Base-by-base conservation (phyloP, 2,329 filamentous ascomycete species). In the Endoconidiophora laricicola region DNA sequence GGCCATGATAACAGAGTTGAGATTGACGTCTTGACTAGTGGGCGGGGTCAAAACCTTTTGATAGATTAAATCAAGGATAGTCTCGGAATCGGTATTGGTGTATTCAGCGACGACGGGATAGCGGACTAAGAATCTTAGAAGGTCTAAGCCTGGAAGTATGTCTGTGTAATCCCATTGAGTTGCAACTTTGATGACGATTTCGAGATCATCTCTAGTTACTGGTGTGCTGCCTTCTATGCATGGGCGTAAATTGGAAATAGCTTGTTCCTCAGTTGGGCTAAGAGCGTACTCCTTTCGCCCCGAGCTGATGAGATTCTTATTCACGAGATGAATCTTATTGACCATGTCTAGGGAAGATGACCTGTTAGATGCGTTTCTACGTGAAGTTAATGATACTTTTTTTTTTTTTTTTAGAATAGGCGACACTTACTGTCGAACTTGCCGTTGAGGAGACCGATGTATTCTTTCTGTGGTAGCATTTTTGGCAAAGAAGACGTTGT, bases 1-100 rank as follows among this genome's bases (percentile, higher is more conserved):
- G 0, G 82, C 80, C 70, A 98, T 83, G 81, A 96, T 94, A 9
- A 78, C 76, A 56, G 86, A 86, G 63, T 95, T 95, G 48, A 81
- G 73, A 37, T 78, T 79, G 0, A 82, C 69, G 2, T 76, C 70
- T 0, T 73, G 66, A 3, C 65, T 62, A 6, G 78, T 72, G 65
- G 76, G 41, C 61, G 65, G 54, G 55, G 63, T 55, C 55, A 70
- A 53, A 37, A 38, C 39, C n/a, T 66, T 57, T 41, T 61, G 61
- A 4, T 58, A 57, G 2, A 74, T 62, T 18, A 67, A 66, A 33
- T 79, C 69, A 5, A 95, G 66, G 10, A 88, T 66, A 36, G 76
- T 79, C 2, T 68, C 68, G 26, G 71, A 66, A 2, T 67, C 64
- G 0, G 71, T 65, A 46, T 76, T 71, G 0, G 66, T 66, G 46